Evolutionary conservation across 148 eudicot species (phyloP).

Genomic region (Gaultheria prostrata): DNA sequence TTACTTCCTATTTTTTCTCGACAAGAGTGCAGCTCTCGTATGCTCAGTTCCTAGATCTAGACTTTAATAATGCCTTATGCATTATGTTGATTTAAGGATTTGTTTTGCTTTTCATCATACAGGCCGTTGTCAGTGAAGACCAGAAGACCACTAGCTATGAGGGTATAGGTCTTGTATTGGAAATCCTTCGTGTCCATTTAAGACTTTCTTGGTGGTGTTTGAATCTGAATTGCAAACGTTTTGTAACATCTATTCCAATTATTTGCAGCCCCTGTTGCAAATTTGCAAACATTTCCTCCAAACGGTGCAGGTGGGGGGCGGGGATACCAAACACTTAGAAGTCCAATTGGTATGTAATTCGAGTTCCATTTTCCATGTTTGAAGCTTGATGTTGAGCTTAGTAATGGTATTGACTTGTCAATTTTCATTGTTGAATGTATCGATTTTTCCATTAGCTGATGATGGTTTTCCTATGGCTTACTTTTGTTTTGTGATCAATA

Average conservation of each 20-base stretch:
- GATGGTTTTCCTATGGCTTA: conserved; percentile 5
- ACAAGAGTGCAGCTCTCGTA: not conserved
- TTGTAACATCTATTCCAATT: conserved; percentile 11
- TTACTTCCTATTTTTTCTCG: not conserved
- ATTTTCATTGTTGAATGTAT: not conserved
- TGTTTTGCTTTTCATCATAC: conserved; percentile 17
- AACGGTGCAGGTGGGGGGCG: conserved; percentile 46
- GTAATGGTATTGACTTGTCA: not conserved
- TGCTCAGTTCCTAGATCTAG: too few relatives aligned
- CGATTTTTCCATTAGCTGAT: not conserved
- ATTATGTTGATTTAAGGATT: not conserved
- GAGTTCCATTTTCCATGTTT: not conserved
- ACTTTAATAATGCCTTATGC: not conserved
- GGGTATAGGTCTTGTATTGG: conserved; percentile 37
- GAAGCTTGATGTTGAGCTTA: not conserved
- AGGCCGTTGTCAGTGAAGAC: conserved; percentile 80
- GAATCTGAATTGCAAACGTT: conserved; percentile 10
- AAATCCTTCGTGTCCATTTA: not conserved
- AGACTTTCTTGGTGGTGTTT: not conserved
- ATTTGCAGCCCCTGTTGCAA: conserved; percentile 67
- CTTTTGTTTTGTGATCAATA: not conserved
- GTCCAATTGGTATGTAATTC: conserved; percentile 54
- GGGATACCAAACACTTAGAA: conserved; percentile 58
- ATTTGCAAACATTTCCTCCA: conserved; percentile 72
- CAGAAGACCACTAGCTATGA: conserved; percentile 35